Evolutionary conservation across 441 rosid genomes (phyloP), one percentile per base, ranked within the genome.

Genomic region (Eutrema salsugineum): DNA sequence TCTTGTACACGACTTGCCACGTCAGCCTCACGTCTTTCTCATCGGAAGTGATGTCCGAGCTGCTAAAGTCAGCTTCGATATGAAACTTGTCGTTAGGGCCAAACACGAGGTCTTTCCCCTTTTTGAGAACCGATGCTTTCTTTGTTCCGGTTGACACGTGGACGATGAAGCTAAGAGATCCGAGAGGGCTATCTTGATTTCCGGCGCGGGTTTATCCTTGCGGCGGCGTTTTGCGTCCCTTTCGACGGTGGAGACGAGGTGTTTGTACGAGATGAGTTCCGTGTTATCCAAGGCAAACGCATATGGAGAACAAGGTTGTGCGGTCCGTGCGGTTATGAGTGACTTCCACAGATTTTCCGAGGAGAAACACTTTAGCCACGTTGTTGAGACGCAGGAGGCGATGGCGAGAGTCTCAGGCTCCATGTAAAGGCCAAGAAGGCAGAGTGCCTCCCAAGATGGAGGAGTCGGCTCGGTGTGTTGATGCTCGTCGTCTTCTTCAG

Each of bases 371-470:
- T 58, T 33, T 3, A n/a, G 33, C 72, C 77, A 73, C 8, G 72
- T 22, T 8, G 77, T 30, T 16, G 72, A 73, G 67, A 73, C 66
- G 61, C 77, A 73, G 39, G 77, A 66, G 9, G 77, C 66, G n/a
- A 49, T 1, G 12, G 66, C 46, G 16, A 73, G 60, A n/a, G 72
- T 58, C 38, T 65, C 60, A 0, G 72, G 72, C 5, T 73, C 47
- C 61, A 60, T 58, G 67, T 73, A 66, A 19, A 49, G 11, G 0
- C 77, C 59, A 58, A 73, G 14, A 39, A 61, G 32, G 30, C 9
- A 3, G 22, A 73, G 67, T 32, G 20, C 7, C 47, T 30, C 61
- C 77, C 77, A 58, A 28, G 77, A 66, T 0, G 71, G 66, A 28
- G 66, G 38, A 57, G 7, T 15, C 2, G 19, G 46, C 57, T 67